Conservation (phyloP, 2,329 filamentous ascomycete genomes). For the Fusarium robinianum region DNA sequence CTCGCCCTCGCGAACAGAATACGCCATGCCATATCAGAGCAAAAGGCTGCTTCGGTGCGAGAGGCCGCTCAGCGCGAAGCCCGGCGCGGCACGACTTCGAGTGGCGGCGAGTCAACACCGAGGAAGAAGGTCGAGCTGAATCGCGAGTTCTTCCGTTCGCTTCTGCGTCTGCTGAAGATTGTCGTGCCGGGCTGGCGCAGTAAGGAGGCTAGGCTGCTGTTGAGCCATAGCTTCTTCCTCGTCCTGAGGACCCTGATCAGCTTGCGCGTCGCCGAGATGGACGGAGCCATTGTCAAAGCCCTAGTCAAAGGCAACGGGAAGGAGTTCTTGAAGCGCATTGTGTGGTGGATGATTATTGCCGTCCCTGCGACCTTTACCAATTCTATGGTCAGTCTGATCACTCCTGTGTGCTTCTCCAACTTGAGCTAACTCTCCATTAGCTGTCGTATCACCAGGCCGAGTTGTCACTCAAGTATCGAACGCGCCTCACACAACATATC, state of each 20-base stretch:
- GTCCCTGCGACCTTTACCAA: constrained; percentile 97
- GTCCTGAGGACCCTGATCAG: constrained; percentile 90
- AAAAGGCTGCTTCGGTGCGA: constrained; percentile 79
- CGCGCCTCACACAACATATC: constrained; percentile 89
- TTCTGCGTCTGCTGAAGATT: constrained; percentile 79
- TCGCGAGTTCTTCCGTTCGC: constrained; percentile 75
- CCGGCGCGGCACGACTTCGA: constrained; percentile 55
- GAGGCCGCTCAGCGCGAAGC: constrained; percentile 61
- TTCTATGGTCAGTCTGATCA: constrained; percentile 74
- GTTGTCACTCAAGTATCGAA: constrained; percentile 88
- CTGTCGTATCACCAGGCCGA: constrained; percentile 97
- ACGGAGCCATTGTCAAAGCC: constrained; percentile 89
- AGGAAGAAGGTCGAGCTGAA: constrained; percentile 90
- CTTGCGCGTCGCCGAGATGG: constrained; percentile 93
- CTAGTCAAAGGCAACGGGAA: constrained; percentile 88
- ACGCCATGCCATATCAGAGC: constrained; percentile 87
- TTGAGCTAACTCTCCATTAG: constrained; percentile 49
- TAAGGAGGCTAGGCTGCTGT: constrained; percentile 82
- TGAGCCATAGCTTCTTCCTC: constrained; percentile 92
- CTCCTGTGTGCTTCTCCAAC: not conserved
- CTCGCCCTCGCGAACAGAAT: constrained; percentile 83
- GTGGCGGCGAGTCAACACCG: constrained; percentile 43
- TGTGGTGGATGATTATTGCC: constrained; percentile 99
- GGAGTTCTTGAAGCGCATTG: constrained; percentile 84
- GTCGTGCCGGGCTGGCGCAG: constrained; percentile 89